Evolutionary conservation across 176 grass and related monocot species (phyloP), one percentile per base, ranked within the genome.

Genomic region (Tillandsia leiboldiana): DNA sequence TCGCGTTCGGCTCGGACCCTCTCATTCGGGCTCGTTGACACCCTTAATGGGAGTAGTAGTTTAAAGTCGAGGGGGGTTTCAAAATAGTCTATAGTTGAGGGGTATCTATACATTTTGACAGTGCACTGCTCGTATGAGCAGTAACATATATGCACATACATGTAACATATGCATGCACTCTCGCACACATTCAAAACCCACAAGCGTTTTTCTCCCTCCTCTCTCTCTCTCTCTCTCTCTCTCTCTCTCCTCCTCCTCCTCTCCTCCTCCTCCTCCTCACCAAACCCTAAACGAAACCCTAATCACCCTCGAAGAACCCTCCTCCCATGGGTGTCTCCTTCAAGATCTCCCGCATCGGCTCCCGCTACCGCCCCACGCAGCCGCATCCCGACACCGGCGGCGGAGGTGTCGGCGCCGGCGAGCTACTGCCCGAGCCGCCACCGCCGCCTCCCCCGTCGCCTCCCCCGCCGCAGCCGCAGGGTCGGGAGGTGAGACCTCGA

Each of bases 281-380:
- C 51, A 18, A 47, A 42, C 5, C 69, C 51, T 42, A 9, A 15
- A 15, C 51, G 47, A 68, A 72, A 12, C 22, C 66, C 59, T 63
- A 67, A 65, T 49, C 20, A 74, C 67, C 0, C 26, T 18, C 56
- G 6, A 66, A 71, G 79, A 83, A 84, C 70, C 59, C 79, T 82
- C 77, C 75, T 67, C 4, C 73, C 3, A 88, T 88, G 86, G 82
- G 73, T 10, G 49, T 88, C 28, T 81, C 86, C 54, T 88, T 84
- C 67, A 79, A 54, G 78, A 3, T 84, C 58, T 22, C 71, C 10
- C 26, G 67, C 33, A 49, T 48, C 29, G 74, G 82, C 50, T 64
- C 53, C 33, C 82, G 86, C 24, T 75, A 81, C 82, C 66, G 83
- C 71, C 71, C 65, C 9, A 57, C 50, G 15, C 61, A 48, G 20